Base-by-base conservation (phyloP, 768 basidiomycete genomes). In the Cytidiella melzeri region DNA sequence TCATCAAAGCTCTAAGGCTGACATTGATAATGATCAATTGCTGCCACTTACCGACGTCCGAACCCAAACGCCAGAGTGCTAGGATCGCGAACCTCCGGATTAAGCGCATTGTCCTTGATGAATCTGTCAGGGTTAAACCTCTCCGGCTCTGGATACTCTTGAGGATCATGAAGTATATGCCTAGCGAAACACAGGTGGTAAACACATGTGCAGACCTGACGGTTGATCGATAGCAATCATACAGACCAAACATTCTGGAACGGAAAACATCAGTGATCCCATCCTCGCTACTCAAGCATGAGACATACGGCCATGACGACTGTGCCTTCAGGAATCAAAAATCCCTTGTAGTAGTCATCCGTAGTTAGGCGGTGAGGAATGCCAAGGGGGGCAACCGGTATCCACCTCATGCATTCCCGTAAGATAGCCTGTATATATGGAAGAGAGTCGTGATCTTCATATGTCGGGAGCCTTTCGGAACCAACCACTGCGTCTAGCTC, bases 61-160 rank as follows among this genome's bases (percentile, higher is more conserved):
- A 60, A 66, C 13, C 69, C 69, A 47, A 58, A 71, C 3, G 43
- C 56, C 45, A 59, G 19, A 18, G 46, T 44, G 36, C 26, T 65
- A 4, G 40, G 47, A n/a, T 61, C 6, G 26, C 30, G 15, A 37
- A 67, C 68, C 18, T 55, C 23, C 28, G 23, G 43, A 0, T 36
- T 9, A 4, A 25, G 15, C n/a, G 41, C 47, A 30, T 37, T 39
- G 3, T 15, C n/a, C 15, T 42, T 45, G 21, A 63, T 39, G 54
- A 58, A 64, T 4, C 62, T 51, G 15, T 61, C 62, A 4, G 62
- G 62, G 5, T 52, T 48, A 47, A 62, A 64, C 26, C 20, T 38
- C 30, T 47, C 41, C 21, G 56, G 56, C 26, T 57, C 52, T 10
- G 50, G 52, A 47, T 59, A 61, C 11, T 27, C 34, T 19, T 38